Percentiles rank a stretch among this genome's conserved stretches.
Evolutionary conservation across 441 rosid species (phyloP).

Genomic region (Jatropha podagrica): DNA sequence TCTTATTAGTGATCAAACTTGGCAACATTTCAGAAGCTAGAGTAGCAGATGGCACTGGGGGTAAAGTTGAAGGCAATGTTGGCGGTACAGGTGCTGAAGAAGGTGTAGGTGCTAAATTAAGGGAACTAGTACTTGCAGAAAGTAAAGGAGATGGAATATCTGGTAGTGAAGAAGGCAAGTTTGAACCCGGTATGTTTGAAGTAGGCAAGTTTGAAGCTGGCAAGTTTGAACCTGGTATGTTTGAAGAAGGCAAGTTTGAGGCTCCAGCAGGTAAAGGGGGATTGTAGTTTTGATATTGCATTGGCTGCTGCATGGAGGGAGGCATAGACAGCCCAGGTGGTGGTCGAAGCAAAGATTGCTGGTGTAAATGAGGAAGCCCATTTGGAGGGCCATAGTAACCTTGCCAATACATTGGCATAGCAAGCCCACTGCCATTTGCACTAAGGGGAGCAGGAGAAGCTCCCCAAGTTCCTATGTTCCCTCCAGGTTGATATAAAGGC

Average conservation of each 20-base stretch:
- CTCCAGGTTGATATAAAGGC: constrained; percentile 91
- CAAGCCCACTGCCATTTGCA: constrained; percentile 62
- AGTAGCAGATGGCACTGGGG: constrained; percentile 51
- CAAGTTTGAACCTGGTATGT: constrained; percentile 24
- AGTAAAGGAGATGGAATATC: constrained; percentile 55
- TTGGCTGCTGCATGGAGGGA: constrained; percentile 62
- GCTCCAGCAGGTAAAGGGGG: constrained; percentile 48
- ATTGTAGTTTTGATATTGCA: constrained; percentile 76
- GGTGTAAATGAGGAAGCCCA: constrained; percentile 77
- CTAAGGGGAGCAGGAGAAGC: constrained; percentile 60
- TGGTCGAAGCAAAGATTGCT: constrained; percentile 75
- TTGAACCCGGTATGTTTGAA: constrained; percentile 25
- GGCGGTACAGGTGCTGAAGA: constrained; percentile 26
- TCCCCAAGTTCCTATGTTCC: constrained; percentile 76
- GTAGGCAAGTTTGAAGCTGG: constrained; percentile 20
- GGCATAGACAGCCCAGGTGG: constrained; percentile 75
- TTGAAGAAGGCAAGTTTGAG: constrained; percentile 35
- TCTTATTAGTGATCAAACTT: constrained; percentile 43
- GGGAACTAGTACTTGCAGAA: constrained; percentile 34
- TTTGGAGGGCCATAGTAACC: constrained; percentile 77
- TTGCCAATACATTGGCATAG: constrained; percentile 86
- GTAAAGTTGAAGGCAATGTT: constrained; percentile 41
- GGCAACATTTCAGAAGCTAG: constrained; percentile 57
- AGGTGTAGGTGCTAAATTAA: constrained; percentile 29
- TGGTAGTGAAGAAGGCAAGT: constrained; percentile 37